These are phyloP conservation scores for Paradendryphiella salina DNA, from an alignment of 2,329 filamentous ascomycete species.

Conservation along the genomic window DNA sequence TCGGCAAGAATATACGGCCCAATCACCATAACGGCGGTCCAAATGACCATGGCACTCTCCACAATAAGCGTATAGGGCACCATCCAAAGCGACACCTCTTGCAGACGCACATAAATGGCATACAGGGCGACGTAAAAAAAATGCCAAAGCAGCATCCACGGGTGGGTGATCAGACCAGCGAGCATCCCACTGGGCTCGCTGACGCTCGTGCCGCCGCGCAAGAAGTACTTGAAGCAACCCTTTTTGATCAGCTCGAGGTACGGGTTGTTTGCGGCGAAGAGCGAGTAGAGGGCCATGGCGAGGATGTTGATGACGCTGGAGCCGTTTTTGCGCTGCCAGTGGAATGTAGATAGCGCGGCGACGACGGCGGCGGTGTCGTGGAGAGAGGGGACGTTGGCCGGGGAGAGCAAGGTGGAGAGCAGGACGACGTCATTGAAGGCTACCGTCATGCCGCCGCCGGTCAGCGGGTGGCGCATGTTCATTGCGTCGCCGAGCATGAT, in stretches of 20 bases:
- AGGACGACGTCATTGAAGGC: constrained; percentile 90
- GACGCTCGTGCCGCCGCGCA: constrained; percentile 69
- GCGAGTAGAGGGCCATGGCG: constrained; percentile 87
- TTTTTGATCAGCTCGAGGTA: constrained; percentile 74
- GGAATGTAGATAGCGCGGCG: constrained; percentile 72
- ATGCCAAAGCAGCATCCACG: constrained; percentile 80
- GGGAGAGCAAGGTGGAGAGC: constrained; percentile 73
- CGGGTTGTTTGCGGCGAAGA: constrained; percentile 77
- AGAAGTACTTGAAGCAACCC: constrained; percentile 93
- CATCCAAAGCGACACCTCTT: constrained; percentile 49
- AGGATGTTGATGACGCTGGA: constrained; percentile 95
- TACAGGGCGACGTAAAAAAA: constrained; percentile 94
- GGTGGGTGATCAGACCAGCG: constrained; percentile 76
- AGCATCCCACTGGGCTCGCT: constrained; percentile 81
- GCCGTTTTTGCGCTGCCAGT: constrained; percentile 82
- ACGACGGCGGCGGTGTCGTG: constrained; percentile 68
- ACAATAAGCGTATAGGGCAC: constrained; percentile 60
- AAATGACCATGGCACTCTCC: constrained; percentile 71
- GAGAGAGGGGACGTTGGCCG: constrained; percentile 68
- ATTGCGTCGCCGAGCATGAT: constrained; percentile 89
- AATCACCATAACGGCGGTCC: constrained; percentile 79
- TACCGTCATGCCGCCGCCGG: constrained; percentile 97
- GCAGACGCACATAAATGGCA: constrained; percentile 72
- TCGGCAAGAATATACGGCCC: constrained; percentile 79
- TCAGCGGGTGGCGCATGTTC: constrained; percentile 99